Conservation (phyloP, 352 stramenopile genomes). For the Phytophthora macrochlamydospora region DNA sequence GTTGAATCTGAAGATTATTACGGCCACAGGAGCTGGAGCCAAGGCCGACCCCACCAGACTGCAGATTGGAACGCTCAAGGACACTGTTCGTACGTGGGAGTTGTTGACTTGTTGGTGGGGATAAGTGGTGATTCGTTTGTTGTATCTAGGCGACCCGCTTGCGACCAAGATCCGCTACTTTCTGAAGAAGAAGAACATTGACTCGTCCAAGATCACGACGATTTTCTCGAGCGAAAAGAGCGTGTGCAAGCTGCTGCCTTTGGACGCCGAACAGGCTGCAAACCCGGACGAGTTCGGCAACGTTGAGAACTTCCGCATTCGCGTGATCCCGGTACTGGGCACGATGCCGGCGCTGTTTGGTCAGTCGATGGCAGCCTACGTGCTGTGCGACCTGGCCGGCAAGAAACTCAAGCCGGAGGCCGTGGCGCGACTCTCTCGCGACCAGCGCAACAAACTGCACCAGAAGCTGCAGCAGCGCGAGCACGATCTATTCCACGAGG, state of each 20-base stretch:
- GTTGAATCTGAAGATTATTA: conserved; percentile 83
- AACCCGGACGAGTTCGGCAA: conserved; percentile 94
- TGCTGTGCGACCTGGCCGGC: conserved; percentile 93
- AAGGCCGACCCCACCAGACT: conserved; percentile 97
- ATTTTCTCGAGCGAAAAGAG: conserved; percentile 97
- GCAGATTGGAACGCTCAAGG: conserved; percentile 96
- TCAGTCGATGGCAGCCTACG: conserved; percentile 95
- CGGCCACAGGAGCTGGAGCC: conserved; percentile 92
- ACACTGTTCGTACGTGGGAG: conserved; percentile 81
- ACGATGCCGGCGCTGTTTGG: conserved; percentile 96
- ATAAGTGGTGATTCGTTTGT: background rate
- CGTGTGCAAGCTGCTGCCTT: conserved; percentile 94
- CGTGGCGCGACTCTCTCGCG: conserved; percentile 71
- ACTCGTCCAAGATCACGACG: conserved; percentile 74
- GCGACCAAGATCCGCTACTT: conserved; percentile 96
- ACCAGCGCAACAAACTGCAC: conserved; percentile 88
- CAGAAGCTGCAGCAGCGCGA: conserved; percentile 85
- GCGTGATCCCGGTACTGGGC: conserved; percentile 96
- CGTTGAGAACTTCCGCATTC: conserved; percentile 96
- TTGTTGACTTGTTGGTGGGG: conserved; percentile 6
- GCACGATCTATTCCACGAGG: conserved; percentile 58
- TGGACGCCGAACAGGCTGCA: conserved; percentile 92
- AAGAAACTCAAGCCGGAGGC: conserved; percentile 88
- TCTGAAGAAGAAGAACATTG: conserved; percentile 86
- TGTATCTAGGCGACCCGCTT: conserved; percentile 89